Conservation (phyloP, 108 stramenopile genomes). For the Skeletonema costatum region DNA sequence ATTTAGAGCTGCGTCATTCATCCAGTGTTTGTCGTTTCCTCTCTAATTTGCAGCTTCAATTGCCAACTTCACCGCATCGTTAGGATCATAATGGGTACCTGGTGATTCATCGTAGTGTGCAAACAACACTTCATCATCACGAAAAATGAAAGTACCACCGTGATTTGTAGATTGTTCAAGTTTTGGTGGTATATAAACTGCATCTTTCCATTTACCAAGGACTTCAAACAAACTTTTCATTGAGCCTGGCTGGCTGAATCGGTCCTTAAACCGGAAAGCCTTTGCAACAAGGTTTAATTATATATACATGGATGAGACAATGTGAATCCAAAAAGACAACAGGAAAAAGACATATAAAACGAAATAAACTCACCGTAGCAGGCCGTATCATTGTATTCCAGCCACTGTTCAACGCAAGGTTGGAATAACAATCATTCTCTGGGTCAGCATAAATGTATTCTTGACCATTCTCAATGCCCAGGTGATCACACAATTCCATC, state of each 20-base stretch:
- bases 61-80: slow-evolving; percentile 52
- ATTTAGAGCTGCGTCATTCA: not conserved
- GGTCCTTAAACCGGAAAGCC: not conserved
- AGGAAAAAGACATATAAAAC: slow-evolving; percentile 55
- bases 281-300: slow-evolving; percentile 1
- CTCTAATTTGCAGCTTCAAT: slow-evolving; percentile 23
- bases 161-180: slow-evolving; percentile 70
- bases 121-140: slow-evolving; percentile 57
- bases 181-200: slow-evolving; percentile 72
- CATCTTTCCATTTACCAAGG: slow-evolving; percentile 76
- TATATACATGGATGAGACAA: not conserved
- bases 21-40: not conserved
- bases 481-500: slow-evolving; percentile 55
- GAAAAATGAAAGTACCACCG: slow-evolving; percentile 77
- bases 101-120: slow-evolving; percentile 83
- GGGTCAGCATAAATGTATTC: slow-evolving; percentile 73
- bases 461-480: slow-evolving; percentile 47
- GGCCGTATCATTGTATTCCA: slow-evolving; percentile 65
- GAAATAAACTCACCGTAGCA: slow-evolving; percentile 66
- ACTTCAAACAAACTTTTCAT: slow-evolving; percentile 49
- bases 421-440: slow-evolving; percentile 61
- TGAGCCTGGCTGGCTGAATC: not conserved
- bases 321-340: not conserved
- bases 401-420: slow-evolving; percentile 59
- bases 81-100: slow-evolving; percentile 59